Conservation (phyloP, 1,139 yeast species). For the Hyphopichia burtonii region DNA sequence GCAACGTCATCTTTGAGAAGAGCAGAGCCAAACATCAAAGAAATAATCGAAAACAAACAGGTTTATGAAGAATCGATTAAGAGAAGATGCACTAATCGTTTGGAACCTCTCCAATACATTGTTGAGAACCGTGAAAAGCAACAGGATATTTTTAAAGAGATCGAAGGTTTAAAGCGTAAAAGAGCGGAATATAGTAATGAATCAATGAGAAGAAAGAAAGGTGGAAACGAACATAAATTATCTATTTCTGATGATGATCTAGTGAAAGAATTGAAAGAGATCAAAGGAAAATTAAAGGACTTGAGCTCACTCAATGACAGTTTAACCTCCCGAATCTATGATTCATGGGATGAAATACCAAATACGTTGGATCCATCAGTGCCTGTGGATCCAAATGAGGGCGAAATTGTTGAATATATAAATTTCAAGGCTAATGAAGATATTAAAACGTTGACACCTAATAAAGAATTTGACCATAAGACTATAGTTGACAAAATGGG, state of each 20-base stretch:
- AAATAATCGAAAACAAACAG: constrained; percentile 37
- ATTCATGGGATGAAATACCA: constrained; percentile 57
- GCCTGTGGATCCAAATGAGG: constrained; percentile 36
- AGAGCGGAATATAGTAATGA: background rate
- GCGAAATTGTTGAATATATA: constrained; percentile 48
- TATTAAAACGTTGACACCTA: constrained; percentile 16
- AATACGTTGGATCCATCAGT: constrained; percentile 60
- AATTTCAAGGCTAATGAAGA: constrained; percentile 37
- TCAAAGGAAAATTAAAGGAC: constrained; percentile 34
- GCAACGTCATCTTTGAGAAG: constrained; percentile 25
- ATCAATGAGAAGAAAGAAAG: background rate
- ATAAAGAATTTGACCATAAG: constrained; percentile 54
- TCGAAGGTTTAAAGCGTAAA: background rate
- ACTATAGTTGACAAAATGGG: constrained; percentile 60
- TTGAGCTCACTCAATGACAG: constrained; percentile 29
- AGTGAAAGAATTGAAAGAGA: constrained; percentile 27
- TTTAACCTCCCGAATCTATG: constrained; percentile 14
- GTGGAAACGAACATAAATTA: constrained; percentile 6
- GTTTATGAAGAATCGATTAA: constrained; percentile 45
- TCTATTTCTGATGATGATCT: constrained; percentile 10
- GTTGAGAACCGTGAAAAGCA: constrained; percentile 34
- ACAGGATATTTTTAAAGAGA: constrained; percentile 8
- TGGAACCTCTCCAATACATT: background rate
- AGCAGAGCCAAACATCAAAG: constrained; percentile 52
- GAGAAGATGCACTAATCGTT: constrained; percentile 12